phyloP scores from a whole-genome alignment of 106 monocot genomes.

The Apostasia ramifera region DNA sequence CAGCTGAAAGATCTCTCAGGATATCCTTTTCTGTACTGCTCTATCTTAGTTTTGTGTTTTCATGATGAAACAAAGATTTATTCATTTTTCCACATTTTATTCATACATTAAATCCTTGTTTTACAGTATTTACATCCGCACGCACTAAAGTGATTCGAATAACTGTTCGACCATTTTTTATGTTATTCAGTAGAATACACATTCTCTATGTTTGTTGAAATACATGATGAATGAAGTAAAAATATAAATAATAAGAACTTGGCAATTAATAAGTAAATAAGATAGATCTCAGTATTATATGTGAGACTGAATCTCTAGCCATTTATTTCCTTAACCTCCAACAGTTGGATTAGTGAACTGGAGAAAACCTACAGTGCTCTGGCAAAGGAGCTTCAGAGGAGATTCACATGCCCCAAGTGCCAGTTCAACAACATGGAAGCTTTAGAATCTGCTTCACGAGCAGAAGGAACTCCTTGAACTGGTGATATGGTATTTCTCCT shows the following conservation, averaged over 20 bases:
- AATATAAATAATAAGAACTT: too few species aligned
- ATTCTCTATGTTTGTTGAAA: not conserved
- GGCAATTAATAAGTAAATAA: too few species aligned
- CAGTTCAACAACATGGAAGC: constrained; percentile 4
- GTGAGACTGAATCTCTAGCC: too few species aligned
- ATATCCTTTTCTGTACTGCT: constrained; percentile 1
- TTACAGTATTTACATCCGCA: not conserved
- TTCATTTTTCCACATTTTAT: not conserved
- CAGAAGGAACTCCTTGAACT: not conserved
- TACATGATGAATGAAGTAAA: not conserved
- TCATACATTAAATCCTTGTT: not conserved
- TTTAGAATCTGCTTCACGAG: constrained; percentile 1
- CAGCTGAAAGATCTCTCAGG: not conserved
- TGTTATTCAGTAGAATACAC: too few species aligned
- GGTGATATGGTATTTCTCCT: too few species aligned
- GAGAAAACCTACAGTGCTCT: not conserved
- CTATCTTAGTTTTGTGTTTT: too few species aligned
- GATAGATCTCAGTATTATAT: too few species aligned
- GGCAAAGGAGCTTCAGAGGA: not conserved
- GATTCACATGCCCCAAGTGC: constrained; percentile 6
- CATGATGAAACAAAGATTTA: not conserved
- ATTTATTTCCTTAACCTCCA: not conserved
- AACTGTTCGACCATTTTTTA: not conserved
- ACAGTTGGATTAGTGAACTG: constrained; percentile 1
- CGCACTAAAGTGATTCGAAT: too few species aligned